Conservation (phyloP, 805 yeast genomes). For the Yamadazyma akitaensis region DNA sequence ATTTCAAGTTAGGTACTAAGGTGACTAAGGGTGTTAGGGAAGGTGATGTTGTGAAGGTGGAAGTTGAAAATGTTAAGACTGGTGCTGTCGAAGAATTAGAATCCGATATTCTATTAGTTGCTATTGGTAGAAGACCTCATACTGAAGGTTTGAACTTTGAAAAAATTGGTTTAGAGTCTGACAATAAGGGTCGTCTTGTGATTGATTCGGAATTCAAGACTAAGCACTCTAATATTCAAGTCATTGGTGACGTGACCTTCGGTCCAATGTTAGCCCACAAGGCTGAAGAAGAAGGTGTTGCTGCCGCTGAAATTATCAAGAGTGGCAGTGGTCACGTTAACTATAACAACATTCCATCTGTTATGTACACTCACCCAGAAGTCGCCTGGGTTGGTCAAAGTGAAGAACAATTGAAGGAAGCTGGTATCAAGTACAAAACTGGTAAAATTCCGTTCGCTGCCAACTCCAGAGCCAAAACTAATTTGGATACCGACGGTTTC, state of each 20-base stretch:
- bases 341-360: constrained; percentile 96
- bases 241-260: constrained; percentile 96
- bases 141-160: constrained; percentile 87
- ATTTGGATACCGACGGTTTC: constrained; percentile 94
- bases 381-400: constrained; percentile 99
- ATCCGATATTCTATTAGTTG: constrained; percentile 92
- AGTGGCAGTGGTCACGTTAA: constrained; percentile 96
- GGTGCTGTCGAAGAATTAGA: constrained; percentile 78
- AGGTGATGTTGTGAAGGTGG: constrained; percentile 84
- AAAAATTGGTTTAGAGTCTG: constrained; percentile 83
- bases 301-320: constrained; percentile 94
- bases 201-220: constrained; percentile 93
- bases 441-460: constrained; percentile 99
- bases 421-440: constrained; percentile 85
- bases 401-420: constrained; percentile 90
- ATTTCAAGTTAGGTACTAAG: constrained; percentile 89
- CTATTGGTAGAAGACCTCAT: constrained; percentile 98
- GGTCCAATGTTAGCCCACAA: constrained; percentile 99
- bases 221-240: constrained; percentile 88
- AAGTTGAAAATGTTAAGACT: constrained; percentile 82
- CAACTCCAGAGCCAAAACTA: constrained; percentile 99
- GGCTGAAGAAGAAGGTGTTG: constrained; percentile 99
- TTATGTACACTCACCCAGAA: constrained; percentile 99
- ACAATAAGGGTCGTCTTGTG: constrained; percentile 88
- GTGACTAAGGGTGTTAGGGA: constrained; percentile 83